These are phyloP conservation scores for Akebia trifoliata DNA, from an alignment of 164 flowering plant genomes.

Conservation along the genomic window DNA sequence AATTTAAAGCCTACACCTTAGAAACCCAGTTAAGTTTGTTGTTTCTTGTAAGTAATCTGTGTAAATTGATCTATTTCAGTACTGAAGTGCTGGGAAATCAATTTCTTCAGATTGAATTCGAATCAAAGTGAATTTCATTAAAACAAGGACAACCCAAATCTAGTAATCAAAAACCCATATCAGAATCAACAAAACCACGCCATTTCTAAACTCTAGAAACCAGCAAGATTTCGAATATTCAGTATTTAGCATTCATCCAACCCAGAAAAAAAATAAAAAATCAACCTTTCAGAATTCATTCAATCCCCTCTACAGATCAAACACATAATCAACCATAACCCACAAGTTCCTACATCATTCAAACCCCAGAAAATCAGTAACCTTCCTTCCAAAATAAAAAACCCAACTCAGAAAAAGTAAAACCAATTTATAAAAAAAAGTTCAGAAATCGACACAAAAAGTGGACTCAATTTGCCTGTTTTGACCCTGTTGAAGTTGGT, in stretches of 20 bases:
- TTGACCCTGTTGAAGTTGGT: too few species aligned
- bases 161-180: constrained; percentile 4
- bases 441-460: too few species aligned
- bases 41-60: too few species aligned
- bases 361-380: constrained; percentile 1
- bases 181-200: not conserved
- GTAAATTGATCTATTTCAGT: too few species aligned
- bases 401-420: not conserved
- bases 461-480: too few species aligned
- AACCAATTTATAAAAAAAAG: too few species aligned
- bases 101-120: not conserved
- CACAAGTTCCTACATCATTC: constrained; percentile 10
- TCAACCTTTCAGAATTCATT: not conserved
- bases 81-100: not conserved
- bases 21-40: not conserved
- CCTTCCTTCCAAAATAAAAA: not conserved
- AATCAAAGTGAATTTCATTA: too few species aligned
- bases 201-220: not conserved
- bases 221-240: constrained; percentile 7
- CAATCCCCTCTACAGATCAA: not conserved
- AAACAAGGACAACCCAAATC: too few species aligned
- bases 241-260: not conserved
- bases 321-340: constrained; percentile 4
- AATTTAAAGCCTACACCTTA: not conserved
- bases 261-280: not conserved